Conservation (phyloP, 331 rosid species). For the Cydonia oblonga region DNA sequence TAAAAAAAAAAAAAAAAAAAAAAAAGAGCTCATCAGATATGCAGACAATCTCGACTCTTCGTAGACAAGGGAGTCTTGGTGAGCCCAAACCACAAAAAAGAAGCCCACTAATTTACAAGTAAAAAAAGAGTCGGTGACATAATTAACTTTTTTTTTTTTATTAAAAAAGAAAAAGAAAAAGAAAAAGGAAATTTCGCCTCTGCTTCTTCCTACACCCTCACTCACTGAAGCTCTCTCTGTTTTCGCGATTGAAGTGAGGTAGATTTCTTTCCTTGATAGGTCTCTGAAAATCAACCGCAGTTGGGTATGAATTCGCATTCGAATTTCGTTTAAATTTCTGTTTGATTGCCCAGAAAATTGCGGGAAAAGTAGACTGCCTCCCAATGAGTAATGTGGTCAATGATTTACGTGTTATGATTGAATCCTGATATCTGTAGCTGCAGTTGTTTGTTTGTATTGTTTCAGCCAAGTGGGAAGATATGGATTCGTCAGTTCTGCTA, state of each 20-base stretch:
- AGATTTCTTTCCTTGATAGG: background rate
- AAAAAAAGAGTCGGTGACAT: background rate
- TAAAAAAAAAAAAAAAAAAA: too few species aligned
- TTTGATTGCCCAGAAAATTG: background rate
- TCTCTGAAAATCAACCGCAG: background rate
- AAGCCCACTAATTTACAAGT: background rate
- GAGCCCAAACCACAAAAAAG: too few species aligned
- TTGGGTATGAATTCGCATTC: background rate
- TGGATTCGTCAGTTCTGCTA: conserved; percentile 36
- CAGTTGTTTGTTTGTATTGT: background rate
- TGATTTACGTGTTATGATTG: background rate
- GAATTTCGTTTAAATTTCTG: background rate
- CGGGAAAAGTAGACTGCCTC: background rate
- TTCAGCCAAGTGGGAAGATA: conserved; percentile 8
- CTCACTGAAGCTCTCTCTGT: background rate
- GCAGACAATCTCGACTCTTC: too few species aligned
- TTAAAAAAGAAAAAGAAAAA: too few species aligned
- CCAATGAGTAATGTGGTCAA: background rate
- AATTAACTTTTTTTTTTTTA: too few species aligned
- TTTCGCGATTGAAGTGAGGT: background rate
- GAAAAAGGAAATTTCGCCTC: too few species aligned
- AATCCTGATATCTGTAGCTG: background rate
- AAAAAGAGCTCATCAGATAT: too few species aligned
- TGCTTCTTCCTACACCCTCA: background rate
- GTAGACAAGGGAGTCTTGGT: too few species aligned